phyloP scores from a whole-genome alignment of 2,329 filamentous ascomycete genomes.

The Pestalotiopsis sp. region DNA sequence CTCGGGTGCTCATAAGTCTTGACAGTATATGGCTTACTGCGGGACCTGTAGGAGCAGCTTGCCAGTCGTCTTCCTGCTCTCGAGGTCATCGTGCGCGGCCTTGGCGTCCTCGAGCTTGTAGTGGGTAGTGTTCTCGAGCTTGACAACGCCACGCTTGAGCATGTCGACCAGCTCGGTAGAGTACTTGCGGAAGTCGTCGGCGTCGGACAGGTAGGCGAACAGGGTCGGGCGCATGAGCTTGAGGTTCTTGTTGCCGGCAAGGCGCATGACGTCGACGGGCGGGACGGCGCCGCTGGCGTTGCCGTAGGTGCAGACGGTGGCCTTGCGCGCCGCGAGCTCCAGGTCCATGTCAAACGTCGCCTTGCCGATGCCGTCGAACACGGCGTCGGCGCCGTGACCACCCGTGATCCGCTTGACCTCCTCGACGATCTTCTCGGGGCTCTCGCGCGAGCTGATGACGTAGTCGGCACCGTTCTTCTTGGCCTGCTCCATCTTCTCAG shows the following conservation, averaged over 20 bases:
- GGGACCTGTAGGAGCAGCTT: slow-evolving; percentile 68
- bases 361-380: slow-evolving; percentile 87
- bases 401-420: slow-evolving; percentile 71
- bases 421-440: slow-evolving; percentile 56
- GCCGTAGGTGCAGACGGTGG: slow-evolving; percentile 76
- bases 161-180: slow-evolving; percentile 73
- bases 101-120: slow-evolving; percentile 77
- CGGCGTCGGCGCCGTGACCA: slow-evolving; percentile 72
- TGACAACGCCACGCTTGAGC: slow-evolving; percentile 60
- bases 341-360: slow-evolving; percentile 80
- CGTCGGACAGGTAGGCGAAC: slow-evolving; percentile 69
- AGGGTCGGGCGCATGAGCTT: slow-evolving; percentile 77
- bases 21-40: slow-evolving; percentile 21
- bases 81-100: slow-evolving; percentile 76
- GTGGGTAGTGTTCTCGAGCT: slow-evolving; percentile 70
- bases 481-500: slow-evolving; percentile 73
- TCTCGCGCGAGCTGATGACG: slow-evolving; percentile 65
- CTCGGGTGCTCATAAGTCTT: neutral
- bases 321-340: slow-evolving; percentile 75
- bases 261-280: slow-evolving; percentile 59
- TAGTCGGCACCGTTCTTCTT: slow-evolving; percentile 71
- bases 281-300: slow-evolving; percentile 79
- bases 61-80: slow-evolving; percentile 80
- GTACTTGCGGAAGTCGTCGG: slow-evolving; percentile 74
- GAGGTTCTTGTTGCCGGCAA: slow-evolving; percentile 67